Conservation (phyloP, 2,329 filamentous ascomycete genomes). For the Epicoccum nigrum region DNA sequence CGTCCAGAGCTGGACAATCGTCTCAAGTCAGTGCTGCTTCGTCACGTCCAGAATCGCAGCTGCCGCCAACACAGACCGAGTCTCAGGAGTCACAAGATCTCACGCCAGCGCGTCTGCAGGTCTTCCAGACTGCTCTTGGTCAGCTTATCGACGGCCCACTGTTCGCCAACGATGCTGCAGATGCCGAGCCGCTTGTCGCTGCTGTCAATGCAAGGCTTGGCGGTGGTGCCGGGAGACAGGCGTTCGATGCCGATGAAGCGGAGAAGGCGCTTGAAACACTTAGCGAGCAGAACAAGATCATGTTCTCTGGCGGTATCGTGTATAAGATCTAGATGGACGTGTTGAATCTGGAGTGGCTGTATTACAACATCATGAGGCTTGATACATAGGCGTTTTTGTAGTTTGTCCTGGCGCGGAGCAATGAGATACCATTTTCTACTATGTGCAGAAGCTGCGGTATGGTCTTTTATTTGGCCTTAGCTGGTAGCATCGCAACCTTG, state of each 20-base stretch:
- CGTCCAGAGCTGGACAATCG: slow-evolving; percentile 48
- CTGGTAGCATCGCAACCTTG: no score
- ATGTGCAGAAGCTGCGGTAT: neutral
- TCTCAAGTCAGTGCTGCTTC: slow-evolving; percentile 77
- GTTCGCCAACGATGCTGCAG: slow-evolving; percentile 86
- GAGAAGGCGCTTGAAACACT: slow-evolving; percentile 78
- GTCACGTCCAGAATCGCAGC: slow-evolving; percentile 77
- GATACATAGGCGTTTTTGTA: neutral
- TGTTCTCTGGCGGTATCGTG: slow-evolving; percentile 63
- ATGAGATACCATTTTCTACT: slow-evolving; percentile 2
- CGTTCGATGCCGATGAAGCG: slow-evolving; percentile 75
- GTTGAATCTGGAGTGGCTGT: neutral
- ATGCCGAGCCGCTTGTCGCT: slow-evolving; percentile 73
- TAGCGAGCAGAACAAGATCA: slow-evolving; percentile 86
- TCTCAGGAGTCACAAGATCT: slow-evolving; percentile 57
- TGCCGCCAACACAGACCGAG: slow-evolving; percentile 60
- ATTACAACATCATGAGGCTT: neutral
- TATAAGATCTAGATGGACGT: slow-evolving; percentile 51
- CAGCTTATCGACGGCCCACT: slow-evolving; percentile 79
- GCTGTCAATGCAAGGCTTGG: slow-evolving; percentile 79
- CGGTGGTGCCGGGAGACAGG: slow-evolving; percentile 60
- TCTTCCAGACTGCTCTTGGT: slow-evolving; percentile 82
- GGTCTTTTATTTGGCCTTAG: no score
- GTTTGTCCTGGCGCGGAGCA: neutral
- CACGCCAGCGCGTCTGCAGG: slow-evolving; percentile 66